Evolutionary conservation across 2,329 filamentous ascomycete genomes (phyloP), one percentile per base, ranked within the genome.

Genomic region (Pseudogymnoascus sp.): DNA sequence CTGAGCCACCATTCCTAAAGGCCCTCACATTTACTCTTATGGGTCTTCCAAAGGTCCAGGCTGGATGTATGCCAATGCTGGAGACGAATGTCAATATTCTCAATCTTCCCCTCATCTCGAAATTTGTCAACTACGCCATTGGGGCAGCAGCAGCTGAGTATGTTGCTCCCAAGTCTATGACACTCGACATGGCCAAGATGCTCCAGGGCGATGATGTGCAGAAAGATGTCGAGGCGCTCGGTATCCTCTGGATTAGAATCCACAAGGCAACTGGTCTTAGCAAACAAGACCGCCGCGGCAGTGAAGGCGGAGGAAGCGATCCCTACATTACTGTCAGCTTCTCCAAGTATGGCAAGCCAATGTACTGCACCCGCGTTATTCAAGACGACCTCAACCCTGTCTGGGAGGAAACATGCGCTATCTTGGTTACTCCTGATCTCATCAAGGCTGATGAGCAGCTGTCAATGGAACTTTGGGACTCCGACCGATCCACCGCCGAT

Each of bases 91-190:
- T 95, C 64, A 97, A 97, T 68, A 86, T 97, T 51, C 79, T 97
- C 27, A 96, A 97, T 68, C 78, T 97, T 8, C 93, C 93, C 0
- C 75, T 97, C 38, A 97, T 97, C 69, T 95, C 91, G 12, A 95
- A 95, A 70, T 97, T 99, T 71, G 93, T 97, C 74, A 96, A 97
- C 75, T 96, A 92, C 77, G 91, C 93, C 4, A 96, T 97, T 68
- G 87, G 86, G 38, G 86, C 94, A 0, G 91, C 92, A 0, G 89
- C 89, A 2, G 89, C 87, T 71, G 89, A 96, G 83, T 97, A 97
- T 66, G 92, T 97, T 27, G 93, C 93, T 2, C 93, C 93, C 7
- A 97, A 97, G 76, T 94, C 88, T 9, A 88, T 97, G 88, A 92
- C 91, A 0, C 82, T 97, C 55, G 93, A 99, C 69, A 83, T 97